A percentile compares a stretch with the other conserved stretches of the same genome.
These are phyloP conservation scores for Coelastrella sp. DNA, from an alignment of 139 green algal genomes.

Conservation along the genomic window DNA sequence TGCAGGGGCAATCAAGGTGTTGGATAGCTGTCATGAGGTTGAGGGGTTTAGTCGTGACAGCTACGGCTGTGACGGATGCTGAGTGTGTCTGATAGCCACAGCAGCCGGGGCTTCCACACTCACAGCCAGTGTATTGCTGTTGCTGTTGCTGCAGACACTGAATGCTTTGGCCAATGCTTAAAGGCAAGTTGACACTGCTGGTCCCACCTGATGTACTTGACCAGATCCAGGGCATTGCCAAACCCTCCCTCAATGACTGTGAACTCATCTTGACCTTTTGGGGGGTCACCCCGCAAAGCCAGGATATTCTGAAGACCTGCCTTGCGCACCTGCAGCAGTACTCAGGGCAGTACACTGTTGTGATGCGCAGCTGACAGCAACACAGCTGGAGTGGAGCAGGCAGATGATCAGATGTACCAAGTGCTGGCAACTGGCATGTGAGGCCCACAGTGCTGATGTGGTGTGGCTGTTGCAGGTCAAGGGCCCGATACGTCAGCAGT, in stretches of 20 bases:
- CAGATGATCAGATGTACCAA: not conserved
- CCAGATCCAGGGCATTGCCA: conserved; percentile 92
- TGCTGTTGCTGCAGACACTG: not conserved
- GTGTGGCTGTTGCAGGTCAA: too few relatives aligned
- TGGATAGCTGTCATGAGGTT: too few relatives aligned
- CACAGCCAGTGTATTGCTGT: not conserved
- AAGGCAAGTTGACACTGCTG: not conserved
- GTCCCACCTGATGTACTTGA: conserved; percentile 90
- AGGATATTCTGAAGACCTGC: conserved; percentile 95
- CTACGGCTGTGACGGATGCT: too few relatives aligned
- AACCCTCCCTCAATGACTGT: conserved; percentile 92
- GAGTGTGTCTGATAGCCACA: too few relatives aligned
- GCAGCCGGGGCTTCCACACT: not conserved
- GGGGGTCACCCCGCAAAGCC: conserved; percentile 94
- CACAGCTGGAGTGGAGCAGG: too few relatives aligned
- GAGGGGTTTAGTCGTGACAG: too few relatives aligned
- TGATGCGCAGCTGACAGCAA: not conserved
- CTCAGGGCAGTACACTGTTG: not conserved
- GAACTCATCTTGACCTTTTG: conserved; percentile 95
- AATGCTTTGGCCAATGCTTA: not conserved
- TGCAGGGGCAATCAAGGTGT: not conserved
- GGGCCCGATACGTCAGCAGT: too few relatives aligned
- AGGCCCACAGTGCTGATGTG: too few relatives aligned
- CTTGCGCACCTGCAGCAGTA: conserved; percentile 76
- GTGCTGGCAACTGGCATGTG: not conserved